phyloP scores from a whole-genome alignment of 2,329 filamentous ascomycete genomes.

The Furcasterigmium furcatum region DNA sequence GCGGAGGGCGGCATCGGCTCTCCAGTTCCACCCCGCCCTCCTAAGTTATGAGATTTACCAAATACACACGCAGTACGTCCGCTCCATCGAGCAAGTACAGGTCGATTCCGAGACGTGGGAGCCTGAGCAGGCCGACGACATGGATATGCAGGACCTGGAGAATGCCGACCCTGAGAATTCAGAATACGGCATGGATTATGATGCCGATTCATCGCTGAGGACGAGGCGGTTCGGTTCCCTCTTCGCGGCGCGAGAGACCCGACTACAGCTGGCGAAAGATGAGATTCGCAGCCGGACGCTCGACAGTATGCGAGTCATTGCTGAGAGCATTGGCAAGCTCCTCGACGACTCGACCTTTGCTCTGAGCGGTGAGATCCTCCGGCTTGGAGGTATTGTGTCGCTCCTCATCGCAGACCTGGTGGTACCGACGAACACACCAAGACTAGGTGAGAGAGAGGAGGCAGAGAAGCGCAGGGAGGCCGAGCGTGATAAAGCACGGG shows the following conservation, averaged over 20 bases:
- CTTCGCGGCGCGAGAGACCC: conserved; percentile 7
- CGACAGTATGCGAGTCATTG: conserved; percentile 58
- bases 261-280: conserved; percentile 28
- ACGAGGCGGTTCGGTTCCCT: not conserved
- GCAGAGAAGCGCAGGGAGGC: conserved; percentile 9
- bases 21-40: conserved; percentile 80
- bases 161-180: not conserved
- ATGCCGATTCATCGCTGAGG: conserved; percentile 5
- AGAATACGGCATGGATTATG: conserved; percentile 12
- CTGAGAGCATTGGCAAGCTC: conserved; percentile 66
- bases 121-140: conserved; percentile 9
- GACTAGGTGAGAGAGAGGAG: conserved; percentile 22
- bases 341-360: conserved; percentile 69
- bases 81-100: not conserved
- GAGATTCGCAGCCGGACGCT: conserved; percentile 49
- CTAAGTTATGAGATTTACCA: conserved; percentile 80
- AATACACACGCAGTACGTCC: conserved; percentile 50
- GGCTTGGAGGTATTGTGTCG: conserved; percentile 69
- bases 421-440: conserved; percentile 33
- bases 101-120: conserved; percentile 1
- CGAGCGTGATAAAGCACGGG: conserved; percentile 31
- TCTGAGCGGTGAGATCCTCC: conserved; percentile 62
- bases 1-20: conserved; percentile 57
- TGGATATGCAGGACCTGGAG: not conserved
- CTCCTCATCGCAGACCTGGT: conserved; percentile 72